Evolutionary conservation across 1,284 basidiomycete species (phyloP).

Genomic region (Mycena sp.): DNA sequence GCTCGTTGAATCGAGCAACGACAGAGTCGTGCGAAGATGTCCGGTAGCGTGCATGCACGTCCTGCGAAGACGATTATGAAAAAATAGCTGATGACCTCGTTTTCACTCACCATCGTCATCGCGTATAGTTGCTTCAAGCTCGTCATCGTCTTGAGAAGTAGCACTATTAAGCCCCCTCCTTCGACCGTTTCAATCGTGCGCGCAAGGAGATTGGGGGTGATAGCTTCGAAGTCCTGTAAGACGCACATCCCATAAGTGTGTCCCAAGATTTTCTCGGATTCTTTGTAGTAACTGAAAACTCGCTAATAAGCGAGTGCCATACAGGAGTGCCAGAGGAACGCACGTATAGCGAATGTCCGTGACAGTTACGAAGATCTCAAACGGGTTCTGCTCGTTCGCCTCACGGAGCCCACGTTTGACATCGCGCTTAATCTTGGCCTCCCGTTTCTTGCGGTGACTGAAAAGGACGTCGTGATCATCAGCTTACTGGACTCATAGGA

Average conservation of each 20-base stretch:
- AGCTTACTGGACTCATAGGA: not conserved
- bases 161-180: conserved; percentile 93
- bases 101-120: conserved; percentile 88
- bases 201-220: conserved; percentile 97
- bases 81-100: not conserved
- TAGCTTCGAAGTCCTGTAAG: conserved; percentile 97
- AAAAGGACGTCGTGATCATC: not conserved
- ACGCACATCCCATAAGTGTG: conserved; percentile 99
- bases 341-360: conserved; percentile 98
- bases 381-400: conserved; percentile 95
- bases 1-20: conserved; percentile 96
- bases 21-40: conserved; percentile 93
- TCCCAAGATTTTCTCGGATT: conserved; percentile 95
- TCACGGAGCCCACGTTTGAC: conserved; percentile 95
- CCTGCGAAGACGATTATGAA: conserved; percentile 55
- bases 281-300: conserved; percentile 73
- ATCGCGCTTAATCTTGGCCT: conserved; percentile 94
- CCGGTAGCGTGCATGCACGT: conserved; percentile 93
- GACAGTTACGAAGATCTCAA: conserved; percentile 98
- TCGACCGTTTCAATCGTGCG: conserved; percentile 99
- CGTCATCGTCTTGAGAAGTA: conserved; percentile 96
- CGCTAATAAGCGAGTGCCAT: conserved; percentile 3
- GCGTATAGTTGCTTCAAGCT: conserved; percentile 94
- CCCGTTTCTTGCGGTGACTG: conserved; percentile 96
- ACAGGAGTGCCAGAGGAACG: conserved; percentile 41